Conservation (phyloP, 345 rosid genomes). For the Cardamine occulta region DNA sequence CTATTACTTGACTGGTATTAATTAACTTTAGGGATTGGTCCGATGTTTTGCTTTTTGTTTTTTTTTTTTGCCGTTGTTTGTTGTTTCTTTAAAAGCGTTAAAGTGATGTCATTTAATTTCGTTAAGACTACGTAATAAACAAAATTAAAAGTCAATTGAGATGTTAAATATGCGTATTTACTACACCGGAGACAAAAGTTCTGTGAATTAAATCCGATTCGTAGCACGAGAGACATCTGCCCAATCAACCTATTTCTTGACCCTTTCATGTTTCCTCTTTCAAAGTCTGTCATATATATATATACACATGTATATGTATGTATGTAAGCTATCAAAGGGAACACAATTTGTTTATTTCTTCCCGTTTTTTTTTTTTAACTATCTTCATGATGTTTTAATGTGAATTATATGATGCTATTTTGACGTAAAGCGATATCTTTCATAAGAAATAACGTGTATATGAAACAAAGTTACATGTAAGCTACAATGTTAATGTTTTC, state of each 20-base stretch:
- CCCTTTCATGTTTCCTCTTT: conserved; percentile 37
- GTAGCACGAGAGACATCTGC: conserved; percentile 41
- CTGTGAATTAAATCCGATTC: conserved; percentile 29
- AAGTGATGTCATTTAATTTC: conserved; percentile 27
- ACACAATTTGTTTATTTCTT: neutral
- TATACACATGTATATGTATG: neutral
- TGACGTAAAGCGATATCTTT: neutral
- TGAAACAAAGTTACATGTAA: conserved; percentile 11
- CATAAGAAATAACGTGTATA: neutral
- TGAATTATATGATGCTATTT: neutral
- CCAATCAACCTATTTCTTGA: conserved; percentile 32
- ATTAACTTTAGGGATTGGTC: conserved; percentile 12
- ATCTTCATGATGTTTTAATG: neutral
- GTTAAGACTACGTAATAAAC: neutral
- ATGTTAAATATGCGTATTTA: conserved; percentile 20
- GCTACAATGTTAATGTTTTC: neutral
- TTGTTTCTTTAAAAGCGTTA: conserved; percentile 20
- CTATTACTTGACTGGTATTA: conserved; percentile 14
- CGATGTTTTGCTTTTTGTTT: conserved; percentile 19
- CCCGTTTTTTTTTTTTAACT: neutral
- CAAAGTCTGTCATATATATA: conserved; percentile 23
- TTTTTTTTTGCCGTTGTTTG: conserved; percentile 26
- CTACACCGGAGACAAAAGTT: conserved; percentile 33
- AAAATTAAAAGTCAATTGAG: conserved; percentile 26
- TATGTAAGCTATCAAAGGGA: neutral